A percentile compares a stretch with the other conserved stretches of the same genome.
Evolutionary conservation across 2,329 filamentous ascomycete species (phyloP).

Genomic region (Talaromyces islandicus): DNA sequence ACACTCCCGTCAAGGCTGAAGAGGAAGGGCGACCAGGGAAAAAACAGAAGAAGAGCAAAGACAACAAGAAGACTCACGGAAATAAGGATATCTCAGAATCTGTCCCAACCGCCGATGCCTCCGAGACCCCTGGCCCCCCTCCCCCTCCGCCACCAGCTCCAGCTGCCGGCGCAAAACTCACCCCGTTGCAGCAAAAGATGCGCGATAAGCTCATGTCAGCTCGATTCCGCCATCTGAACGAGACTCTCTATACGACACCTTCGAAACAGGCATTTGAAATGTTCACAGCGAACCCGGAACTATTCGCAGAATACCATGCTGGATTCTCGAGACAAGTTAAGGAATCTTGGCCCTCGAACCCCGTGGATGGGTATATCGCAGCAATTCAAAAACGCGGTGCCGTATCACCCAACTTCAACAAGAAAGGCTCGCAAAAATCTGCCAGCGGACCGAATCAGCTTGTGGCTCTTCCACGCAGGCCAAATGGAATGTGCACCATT

Average conservation of each 20-base stretch:
- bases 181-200: constrained; percentile 90
- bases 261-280: constrained; percentile 77
- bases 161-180: constrained; percentile 59
- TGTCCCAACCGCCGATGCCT: neutral
- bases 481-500: constrained; percentile 64
- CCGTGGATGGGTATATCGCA: constrained; percentile 77
- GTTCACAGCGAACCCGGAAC: constrained; percentile 79
- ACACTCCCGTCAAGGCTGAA: constrained; percentile 21
- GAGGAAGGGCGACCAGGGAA: constrained; percentile 17
- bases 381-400: constrained; percentile 65
- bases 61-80: constrained; percentile 12
- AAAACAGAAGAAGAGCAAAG: constrained; percentile 13
- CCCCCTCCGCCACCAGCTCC: constrained; percentile 33
- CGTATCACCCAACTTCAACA: constrained; percentile 33
- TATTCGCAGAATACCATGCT: constrained; percentile 94
- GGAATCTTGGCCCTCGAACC: constrained; percentile 88
- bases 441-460: constrained; percentile 30
- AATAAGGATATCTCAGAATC: constrained; percentile 4
- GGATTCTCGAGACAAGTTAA: constrained; percentile 94
- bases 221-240: constrained; percentile 94
- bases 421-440: constrained; percentile 28
- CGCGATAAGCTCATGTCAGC: constrained; percentile 89
- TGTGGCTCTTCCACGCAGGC: constrained; percentile 58
- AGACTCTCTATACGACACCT: constrained; percentile 89
- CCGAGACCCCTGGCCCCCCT: constrained; percentile 4